Conservation (phyloP, 352 stramenopile species). For the Globisporangium megalacanthum region DNA sequence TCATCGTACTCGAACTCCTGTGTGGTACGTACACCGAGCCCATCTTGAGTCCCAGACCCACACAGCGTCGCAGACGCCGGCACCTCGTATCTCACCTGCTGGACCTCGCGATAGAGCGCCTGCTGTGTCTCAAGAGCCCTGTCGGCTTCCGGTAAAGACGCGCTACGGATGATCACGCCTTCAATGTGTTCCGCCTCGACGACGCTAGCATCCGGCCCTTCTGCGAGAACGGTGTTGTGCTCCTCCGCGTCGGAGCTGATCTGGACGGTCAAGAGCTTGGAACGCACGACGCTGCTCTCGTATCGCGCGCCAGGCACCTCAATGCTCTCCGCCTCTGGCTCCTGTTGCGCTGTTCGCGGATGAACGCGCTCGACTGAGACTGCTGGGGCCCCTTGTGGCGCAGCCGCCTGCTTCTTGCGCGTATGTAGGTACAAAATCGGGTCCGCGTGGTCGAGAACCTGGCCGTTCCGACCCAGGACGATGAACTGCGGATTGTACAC, state of each 20-base stretch:
- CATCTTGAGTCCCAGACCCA: no score
- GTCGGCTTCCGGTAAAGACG: not conserved
- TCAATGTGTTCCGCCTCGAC: not conserved
- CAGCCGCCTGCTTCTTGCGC: conserved; percentile 2
- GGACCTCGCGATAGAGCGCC: not conserved
- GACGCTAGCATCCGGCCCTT: not conserved
- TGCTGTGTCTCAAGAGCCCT: not conserved
- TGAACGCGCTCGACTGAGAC: not conserved
- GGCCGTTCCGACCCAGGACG: conserved; percentile 30
- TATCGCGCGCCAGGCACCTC: no score
- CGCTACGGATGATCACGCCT: not conserved
- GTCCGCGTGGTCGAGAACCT: conserved; percentile 23
- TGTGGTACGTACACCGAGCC: not conserved
- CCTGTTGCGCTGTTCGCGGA: not conserved
- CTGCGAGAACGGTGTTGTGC: not conserved
- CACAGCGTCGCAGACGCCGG: not conserved
- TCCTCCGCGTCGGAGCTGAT: not conserved
- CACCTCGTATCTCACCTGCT: not conserved
- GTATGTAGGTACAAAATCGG: conserved; percentile 25
- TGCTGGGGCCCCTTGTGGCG: not conserved
- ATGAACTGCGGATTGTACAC: conserved; percentile 20
- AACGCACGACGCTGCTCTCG: not conserved
- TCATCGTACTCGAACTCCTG: conserved; percentile 23
- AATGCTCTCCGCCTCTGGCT: not conserved
- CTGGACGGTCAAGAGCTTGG: conserved; percentile 1